These are phyloP conservation scores for Fusarium albidum DNA, from an alignment of 2,329 filamentous ascomycete genomes.

Conservation along the genomic window DNA sequence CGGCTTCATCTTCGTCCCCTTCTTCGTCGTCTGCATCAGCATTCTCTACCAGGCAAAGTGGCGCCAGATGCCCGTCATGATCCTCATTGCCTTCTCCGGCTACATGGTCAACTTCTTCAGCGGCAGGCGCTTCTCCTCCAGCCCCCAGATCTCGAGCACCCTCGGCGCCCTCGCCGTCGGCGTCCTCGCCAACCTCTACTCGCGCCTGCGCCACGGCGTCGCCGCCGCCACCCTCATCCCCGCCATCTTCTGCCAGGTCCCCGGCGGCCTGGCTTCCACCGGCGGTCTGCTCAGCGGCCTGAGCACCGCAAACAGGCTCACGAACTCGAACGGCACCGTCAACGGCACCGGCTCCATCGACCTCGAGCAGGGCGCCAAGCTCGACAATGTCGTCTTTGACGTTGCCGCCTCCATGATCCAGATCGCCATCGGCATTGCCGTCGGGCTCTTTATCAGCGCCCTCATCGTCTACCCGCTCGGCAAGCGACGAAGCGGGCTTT, in stretches of 20 bases:
- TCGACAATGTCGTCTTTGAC: conserved; percentile 52
- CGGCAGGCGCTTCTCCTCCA: conserved; percentile 69
- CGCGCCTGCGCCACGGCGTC: conserved; percentile 62
- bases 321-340: conserved; percentile 45
- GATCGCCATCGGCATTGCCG: conserved; percentile 61
- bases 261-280: conserved; percentile 56
- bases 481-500: conserved; percentile 58
- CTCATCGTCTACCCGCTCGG: conserved; percentile 59
- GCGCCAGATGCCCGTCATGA: conserved; percentile 81
- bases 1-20: conserved; percentile 76
- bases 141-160: conserved; percentile 79
- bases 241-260: conserved; percentile 58
- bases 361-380: conserved; percentile 28
- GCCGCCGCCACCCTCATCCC: conserved; percentile 57
- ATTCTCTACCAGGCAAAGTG: conserved; percentile 84
- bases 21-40: conserved; percentile 77
- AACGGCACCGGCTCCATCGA: conserved; percentile 46
- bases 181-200: conserved; percentile 80
- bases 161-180: conserved; percentile 81
- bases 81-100: conserved; percentile 75
- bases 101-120: conserved; percentile 82
- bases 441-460: conserved; percentile 59
- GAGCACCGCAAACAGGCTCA: conserved; percentile 53
- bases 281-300: conserved; percentile 57
- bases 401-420: conserved; percentile 61